A percentile compares a stretch with the other conserved stretches of the same genome.
phyloP scores from a whole-genome alignment of 768 basidiomycete species.

The Boletus subcaerulescens region DNA sequence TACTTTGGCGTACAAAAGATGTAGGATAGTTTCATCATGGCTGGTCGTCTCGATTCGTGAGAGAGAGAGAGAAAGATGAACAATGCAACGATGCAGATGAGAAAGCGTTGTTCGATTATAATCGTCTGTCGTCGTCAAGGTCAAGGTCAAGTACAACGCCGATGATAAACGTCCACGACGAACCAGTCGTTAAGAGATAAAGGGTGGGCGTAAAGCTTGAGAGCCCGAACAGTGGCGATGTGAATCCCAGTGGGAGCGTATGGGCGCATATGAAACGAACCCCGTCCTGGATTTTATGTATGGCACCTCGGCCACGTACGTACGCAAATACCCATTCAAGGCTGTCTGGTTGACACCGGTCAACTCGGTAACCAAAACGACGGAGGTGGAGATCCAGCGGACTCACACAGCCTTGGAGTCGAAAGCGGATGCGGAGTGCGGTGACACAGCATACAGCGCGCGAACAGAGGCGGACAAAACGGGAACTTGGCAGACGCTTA shows the following conservation, averaged over 20 bases:
- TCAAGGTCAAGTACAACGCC: background rate
- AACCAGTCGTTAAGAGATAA: background rate
- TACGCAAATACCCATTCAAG: background rate
- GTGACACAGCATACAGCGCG: background rate
- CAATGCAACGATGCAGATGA: too few relatives aligned
- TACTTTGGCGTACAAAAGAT: conserved; percentile 51
- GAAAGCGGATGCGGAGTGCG: background rate
- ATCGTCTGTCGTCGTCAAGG: background rate
- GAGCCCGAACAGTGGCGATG: background rate
- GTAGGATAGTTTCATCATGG: conserved; percentile 47
- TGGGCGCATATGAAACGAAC: conserved; percentile 9
- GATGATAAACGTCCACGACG: background rate
- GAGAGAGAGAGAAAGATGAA: background rate
- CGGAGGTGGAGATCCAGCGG: background rate
- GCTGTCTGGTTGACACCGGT: background rate
- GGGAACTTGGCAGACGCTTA: too few relatives aligned
- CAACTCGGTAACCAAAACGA: conserved; percentile 15
- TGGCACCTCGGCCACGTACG: background rate
- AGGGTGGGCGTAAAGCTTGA: too few relatives aligned
- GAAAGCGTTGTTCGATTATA: too few relatives aligned
- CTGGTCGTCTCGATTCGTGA: background rate
- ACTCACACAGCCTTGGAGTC: conserved; percentile 9
- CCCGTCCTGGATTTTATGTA: background rate
- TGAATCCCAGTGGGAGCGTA: background rate
- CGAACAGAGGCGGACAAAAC: conserved; percentile 2